Base-by-base conservation (phyloP, 768 basidiomycete genomes). In the Chiua virens region DNA sequence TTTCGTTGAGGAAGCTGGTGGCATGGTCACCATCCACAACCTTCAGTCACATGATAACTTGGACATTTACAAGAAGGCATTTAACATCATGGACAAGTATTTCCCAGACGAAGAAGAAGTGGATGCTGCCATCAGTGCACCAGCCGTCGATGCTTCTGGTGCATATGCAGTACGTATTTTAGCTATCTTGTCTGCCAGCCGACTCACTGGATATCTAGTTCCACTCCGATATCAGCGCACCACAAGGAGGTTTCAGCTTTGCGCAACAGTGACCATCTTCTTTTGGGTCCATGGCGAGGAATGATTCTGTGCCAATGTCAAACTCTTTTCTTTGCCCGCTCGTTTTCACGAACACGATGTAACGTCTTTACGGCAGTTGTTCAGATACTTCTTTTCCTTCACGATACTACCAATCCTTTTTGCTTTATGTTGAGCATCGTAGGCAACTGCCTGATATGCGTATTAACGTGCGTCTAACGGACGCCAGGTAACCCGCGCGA, bases 31-130 rank as follows among this genome's bases (percentile, higher is more conserved):
- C 18, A 98, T 99, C 69, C 96, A 99, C 79, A 95, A 98, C 72
- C 83, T 98, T 48, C 97, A 99, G 74, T 94, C 96, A 72, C 97
- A 98, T 72, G 96, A 99, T 76, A 99, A 99, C 74, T 73, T 98
- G 73, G 96, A 98, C 62, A 98, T 99, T 63, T 99, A 99, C 77
- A 98, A 98, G 83, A 98, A 99, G 77, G 96, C 95, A 37, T 99
- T 94, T 80, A 92, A 92, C 71, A 97, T 92, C 64, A 92, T 92
- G 89, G 89, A 92, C 75, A 95, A 95, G 67, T 97, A 96, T 77
- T 97, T 96, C 88, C 92, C 94, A 30, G 93, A 95, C 56, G 96
- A 98, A 65, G 96, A 98, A 67, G 96, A 95, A 42, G 79, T 90
- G 45, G 92, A 92, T 65, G 84, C 90, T 46, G 87, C 82, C 20